Conservation (phyloP, 2,329 filamentous ascomycete species). For the Cladosporium sp. region DNA sequence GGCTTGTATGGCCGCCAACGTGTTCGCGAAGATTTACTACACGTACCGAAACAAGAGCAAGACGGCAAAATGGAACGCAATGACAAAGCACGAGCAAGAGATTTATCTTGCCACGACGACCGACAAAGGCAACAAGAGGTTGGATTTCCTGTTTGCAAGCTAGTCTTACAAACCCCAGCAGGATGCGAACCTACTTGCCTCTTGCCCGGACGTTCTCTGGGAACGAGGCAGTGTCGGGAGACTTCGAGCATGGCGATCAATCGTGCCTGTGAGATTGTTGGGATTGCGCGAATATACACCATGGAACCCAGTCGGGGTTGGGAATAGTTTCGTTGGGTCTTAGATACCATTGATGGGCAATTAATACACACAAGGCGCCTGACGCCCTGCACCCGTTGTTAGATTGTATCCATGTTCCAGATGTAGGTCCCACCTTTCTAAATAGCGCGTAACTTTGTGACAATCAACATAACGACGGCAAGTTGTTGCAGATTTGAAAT, state of each 20-base stretch:
- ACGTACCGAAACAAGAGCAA: conserved; percentile 28
- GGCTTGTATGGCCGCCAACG: neutral
- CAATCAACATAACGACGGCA: neutral
- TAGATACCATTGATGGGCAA: neutral
- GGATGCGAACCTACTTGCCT: neutral
- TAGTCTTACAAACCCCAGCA: neutral
- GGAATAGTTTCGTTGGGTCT: neutral
- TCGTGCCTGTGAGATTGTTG: neutral
- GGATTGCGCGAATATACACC: neutral
- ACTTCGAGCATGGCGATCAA: neutral
- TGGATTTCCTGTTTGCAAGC: conserved; percentile 33
- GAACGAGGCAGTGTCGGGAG: neutral
- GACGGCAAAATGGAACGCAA: conserved; percentile 49
- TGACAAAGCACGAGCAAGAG: conserved; percentile 49
- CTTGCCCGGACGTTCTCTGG: neutral
- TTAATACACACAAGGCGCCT: neutral
- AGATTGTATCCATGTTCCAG: neutral
- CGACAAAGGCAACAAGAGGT: conserved; percentile 39
- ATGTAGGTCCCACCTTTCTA: neutral
- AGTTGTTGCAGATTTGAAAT: neutral
- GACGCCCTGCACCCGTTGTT: neutral
- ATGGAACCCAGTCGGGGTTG: neutral
- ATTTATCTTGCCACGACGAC: conserved; percentile 45
- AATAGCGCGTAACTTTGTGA: neutral
- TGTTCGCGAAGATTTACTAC: conserved; percentile 23